Evolutionary conservation across 2,329 filamentous ascomycete genomes (phyloP).

Genomic region (Reticulascus tulasneorum): DNA sequence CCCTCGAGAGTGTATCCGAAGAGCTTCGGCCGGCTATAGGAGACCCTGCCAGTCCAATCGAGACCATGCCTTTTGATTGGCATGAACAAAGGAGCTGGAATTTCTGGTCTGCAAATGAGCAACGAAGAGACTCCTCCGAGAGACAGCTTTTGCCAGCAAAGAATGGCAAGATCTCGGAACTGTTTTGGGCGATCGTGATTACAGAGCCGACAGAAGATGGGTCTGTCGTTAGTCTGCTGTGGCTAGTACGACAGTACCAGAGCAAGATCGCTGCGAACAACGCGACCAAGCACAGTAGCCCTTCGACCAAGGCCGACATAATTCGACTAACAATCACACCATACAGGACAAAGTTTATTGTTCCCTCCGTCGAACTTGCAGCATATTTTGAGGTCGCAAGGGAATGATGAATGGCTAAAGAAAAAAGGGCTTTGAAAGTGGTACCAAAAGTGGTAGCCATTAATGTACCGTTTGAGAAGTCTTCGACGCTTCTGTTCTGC

Average conservation of each 20-base stretch:
- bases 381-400: neutral
- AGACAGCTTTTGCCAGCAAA: constrained; percentile 9
- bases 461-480: neutral
- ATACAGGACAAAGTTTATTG: constrained; percentile 12
- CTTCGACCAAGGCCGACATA: constrained; percentile 25
- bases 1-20: too few relatives aligned
- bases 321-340: constrained; percentile 29
- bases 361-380: neutral
- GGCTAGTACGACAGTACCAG: too few relatives aligned
- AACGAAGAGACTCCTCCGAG: neutral
- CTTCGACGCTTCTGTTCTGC: constrained; percentile 4
- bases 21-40: too few relatives aligned
- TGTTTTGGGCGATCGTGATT: constrained; percentile 16
- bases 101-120: constrained; percentile 3
- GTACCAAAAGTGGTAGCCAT: constrained; percentile 14
- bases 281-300: constrained; percentile 12
- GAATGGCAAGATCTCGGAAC: constrained; percentile 3
- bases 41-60: too few relatives aligned
- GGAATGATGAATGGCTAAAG: constrained; percentile 15
- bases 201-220: constrained; percentile 22
- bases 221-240: constrained; percentile 19
- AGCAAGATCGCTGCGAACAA: constrained; percentile 1
- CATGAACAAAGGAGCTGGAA: constrained; percentile 6
- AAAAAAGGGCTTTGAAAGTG: constrained; percentile 28
- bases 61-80: neutral